Evolutionary conservation across 305 asterid species (phyloP).

Genomic region (Plantago lanceolata): DNA sequence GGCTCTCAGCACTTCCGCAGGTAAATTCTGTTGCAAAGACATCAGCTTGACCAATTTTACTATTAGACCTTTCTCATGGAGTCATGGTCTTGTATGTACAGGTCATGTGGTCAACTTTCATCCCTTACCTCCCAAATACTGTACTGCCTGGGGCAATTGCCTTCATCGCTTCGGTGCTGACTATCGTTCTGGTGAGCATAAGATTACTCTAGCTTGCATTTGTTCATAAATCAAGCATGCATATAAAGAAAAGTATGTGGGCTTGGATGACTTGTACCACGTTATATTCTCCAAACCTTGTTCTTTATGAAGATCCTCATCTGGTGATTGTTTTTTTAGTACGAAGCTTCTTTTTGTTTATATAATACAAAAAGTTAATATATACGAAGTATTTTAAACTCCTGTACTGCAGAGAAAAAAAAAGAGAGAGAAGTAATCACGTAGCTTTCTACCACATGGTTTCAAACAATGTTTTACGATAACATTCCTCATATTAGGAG

Average conservation of each 20-base stretch:
- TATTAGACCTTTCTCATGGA: slow-evolving; percentile 1
- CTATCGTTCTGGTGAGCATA: slow-evolving; percentile 71
- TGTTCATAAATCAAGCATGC: too few relatives aligned
- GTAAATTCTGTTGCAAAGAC: slow-evolving; percentile 32
- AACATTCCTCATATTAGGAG: too few relatives aligned
- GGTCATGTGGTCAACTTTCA: slow-evolving; percentile 99
- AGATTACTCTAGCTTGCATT: slow-evolving; percentile 6
- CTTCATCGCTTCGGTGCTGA: slow-evolving; percentile 45
- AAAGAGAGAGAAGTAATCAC: too few relatives aligned
- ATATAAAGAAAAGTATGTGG: too few relatives aligned
- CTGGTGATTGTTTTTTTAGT: not conserved
- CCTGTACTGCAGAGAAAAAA: too few relatives aligned
- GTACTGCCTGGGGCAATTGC: slow-evolving; percentile 70
- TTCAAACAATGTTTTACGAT: too few relatives aligned
- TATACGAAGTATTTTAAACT: too few relatives aligned
- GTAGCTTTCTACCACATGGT: too few relatives aligned
- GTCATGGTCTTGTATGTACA: slow-evolving; percentile 30
- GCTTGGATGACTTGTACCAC: too few relatives aligned
- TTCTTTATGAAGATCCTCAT: too few relatives aligned
- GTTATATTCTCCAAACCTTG: too few relatives aligned
- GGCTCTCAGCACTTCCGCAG: slow-evolving; percentile 84
- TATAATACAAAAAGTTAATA: not conserved
- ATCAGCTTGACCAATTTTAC: not conserved
- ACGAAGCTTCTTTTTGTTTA: not conserved
- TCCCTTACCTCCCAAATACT: slow-evolving; percentile 81